Evolutionary conservation across 345 rosid genomes (phyloP).

Genomic region (Euphorbia pulcherrima): DNA sequence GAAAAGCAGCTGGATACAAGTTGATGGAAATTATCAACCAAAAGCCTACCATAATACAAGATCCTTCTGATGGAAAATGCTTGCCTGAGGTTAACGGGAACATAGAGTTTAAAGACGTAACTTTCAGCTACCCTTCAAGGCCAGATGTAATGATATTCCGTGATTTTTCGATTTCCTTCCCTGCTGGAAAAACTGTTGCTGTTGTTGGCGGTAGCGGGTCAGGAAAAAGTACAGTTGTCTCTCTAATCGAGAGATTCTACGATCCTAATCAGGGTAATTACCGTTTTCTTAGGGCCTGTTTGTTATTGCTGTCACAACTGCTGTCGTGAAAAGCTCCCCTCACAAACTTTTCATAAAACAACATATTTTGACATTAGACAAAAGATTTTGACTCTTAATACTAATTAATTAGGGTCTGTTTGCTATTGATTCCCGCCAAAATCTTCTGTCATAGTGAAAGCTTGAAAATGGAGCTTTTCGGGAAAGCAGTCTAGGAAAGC

Average conservation of each 20-base stretch:
- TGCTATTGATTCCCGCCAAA: too few relatives aligned
- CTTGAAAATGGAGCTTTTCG: too few relatives aligned
- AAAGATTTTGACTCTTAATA: too few relatives aligned
- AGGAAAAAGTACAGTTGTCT: slow-evolving; percentile 97
- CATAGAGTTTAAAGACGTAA: slow-evolving; percentile 86
- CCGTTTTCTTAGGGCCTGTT: background rate
- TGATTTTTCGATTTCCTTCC: slow-evolving; percentile 80
- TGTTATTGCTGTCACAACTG: too few relatives aligned
- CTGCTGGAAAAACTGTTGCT: slow-evolving; percentile 93
- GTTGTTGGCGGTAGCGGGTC: slow-evolving; percentile 99
- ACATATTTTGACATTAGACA: too few relatives aligned
- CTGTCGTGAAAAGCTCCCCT: too few relatives aligned
- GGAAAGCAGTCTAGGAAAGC: too few relatives aligned
- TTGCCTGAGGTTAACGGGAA: slow-evolving; percentile 77
- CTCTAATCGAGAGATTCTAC: slow-evolving; percentile 88
- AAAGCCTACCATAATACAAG: slow-evolving; percentile 82
- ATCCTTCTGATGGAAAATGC: slow-evolving; percentile 59
- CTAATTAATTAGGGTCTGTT: too few relatives aligned
- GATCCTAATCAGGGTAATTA: slow-evolving; percentile 82
- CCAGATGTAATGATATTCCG: slow-evolving; percentile 90
- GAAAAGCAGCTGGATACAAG: slow-evolving; percentile 94
- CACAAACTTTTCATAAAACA: too few relatives aligned
- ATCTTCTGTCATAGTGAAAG: too few relatives aligned
- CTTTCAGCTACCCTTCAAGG: slow-evolving; percentile 95
- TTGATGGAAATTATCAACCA: slow-evolving; percentile 94